A percentile compares a stretch with the other conserved stretches of the same genome.
Evolutionary conservation across 1,284 basidiomycete species (phyloP).

Genomic region (Austropuccinia psidii): DNA sequence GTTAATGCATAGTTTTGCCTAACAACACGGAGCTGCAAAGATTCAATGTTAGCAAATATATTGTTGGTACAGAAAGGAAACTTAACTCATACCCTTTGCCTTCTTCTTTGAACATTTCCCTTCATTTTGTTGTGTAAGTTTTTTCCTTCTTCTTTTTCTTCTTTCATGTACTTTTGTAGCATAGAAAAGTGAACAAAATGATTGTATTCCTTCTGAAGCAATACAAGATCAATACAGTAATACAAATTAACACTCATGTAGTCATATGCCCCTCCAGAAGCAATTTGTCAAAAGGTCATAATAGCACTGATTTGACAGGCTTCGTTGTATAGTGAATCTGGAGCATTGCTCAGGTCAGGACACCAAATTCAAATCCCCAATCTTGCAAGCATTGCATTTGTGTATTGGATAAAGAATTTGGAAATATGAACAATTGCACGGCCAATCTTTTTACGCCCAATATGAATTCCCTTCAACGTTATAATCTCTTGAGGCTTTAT

Average conservation of each 20-base stretch:
- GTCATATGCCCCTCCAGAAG: neutral
- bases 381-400: neutral
- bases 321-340: neutral
- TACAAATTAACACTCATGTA: neutral
- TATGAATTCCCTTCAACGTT: no score
- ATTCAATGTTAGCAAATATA: no score
- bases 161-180: no score
- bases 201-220: no score
- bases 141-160: neutral
- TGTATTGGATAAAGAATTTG: neutral
- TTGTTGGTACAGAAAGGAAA: no score
- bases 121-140: neutral
- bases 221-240: neutral
- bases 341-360: neutral
- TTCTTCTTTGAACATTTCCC: no score
- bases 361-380: neutral
- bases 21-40: no score
- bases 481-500: no score
- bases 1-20: no score
- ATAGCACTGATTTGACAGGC: neutral
- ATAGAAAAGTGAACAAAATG: no score
- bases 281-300: neutral
- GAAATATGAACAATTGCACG: neutral
- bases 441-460: no score
- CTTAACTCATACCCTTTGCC: no score